These are phyloP conservation scores for Camelina laxa DNA, from an alignment of 345 rosid species.

Conservation along the genomic window DNA sequence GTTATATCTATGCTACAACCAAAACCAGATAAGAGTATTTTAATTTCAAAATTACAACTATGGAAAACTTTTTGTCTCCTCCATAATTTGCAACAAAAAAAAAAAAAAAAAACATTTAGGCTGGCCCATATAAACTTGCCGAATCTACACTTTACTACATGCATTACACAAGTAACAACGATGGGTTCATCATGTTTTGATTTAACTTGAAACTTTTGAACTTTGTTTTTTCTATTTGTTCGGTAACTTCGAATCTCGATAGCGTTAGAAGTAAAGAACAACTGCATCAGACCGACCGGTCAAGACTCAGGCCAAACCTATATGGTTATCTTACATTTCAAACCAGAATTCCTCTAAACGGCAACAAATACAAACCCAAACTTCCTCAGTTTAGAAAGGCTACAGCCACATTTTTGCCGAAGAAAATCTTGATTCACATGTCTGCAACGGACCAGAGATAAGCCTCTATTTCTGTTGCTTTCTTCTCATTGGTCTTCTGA, in stretches of 20 bases:
- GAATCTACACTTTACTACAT: constrained; percentile 1
- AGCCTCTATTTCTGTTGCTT: constrained; percentile 88
- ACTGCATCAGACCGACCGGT: not conserved
- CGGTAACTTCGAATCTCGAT: too few species aligned
- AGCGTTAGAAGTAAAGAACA: not conserved
- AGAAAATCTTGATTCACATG: constrained; percentile 53
- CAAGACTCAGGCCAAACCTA: not conserved
- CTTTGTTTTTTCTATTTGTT: not conserved
- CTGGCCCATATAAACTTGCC: not conserved
- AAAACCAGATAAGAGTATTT: not conserved
- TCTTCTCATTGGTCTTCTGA: constrained; percentile 67
- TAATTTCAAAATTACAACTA: not conserved
- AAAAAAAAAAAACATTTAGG: not conserved
- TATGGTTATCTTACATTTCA: not conserved
- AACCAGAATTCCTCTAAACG: not conserved
- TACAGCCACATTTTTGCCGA: constrained; percentile 2
- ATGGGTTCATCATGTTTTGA: not conserved
- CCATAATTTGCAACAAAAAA: not conserved
- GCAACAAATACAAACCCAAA: constrained; percentile 9
- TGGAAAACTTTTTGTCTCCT: not conserved
- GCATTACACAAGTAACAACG: not conserved
- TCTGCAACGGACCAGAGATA: constrained; percentile 95
- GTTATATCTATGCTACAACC: not conserved
- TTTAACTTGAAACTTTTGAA: not conserved
- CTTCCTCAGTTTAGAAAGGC: not conserved